Percentiles rank a stretch among this genome's conserved stretches.
Evolutionary conservation across 352 stramenopile genomes (phyloP).

Genomic region (Phytophthora sp.): DNA sequence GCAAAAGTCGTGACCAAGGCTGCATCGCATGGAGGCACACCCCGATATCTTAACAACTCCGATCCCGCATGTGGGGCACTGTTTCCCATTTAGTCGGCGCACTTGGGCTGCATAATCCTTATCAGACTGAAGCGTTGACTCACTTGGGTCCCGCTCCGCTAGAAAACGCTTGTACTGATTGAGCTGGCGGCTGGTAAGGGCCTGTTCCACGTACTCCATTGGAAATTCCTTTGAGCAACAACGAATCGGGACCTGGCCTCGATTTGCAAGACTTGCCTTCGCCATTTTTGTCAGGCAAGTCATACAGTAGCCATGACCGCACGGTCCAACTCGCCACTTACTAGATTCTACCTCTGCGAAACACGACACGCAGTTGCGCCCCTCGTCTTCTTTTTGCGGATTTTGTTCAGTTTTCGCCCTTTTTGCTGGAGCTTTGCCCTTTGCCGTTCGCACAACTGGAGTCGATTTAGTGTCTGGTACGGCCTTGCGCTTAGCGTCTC

Average conservation of each 20-base stretch:
- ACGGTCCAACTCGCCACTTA: slow-evolving; percentile 26
- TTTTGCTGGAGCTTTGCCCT: slow-evolving; percentile 15
- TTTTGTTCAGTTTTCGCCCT: not conserved
- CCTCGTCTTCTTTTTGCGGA: not conserved
- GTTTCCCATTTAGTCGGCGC: slow-evolving; percentile 37
- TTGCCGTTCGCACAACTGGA: slow-evolving; percentile 1
- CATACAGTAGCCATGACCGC: slow-evolving; percentile 49
- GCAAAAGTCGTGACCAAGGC: slow-evolving; percentile 47
- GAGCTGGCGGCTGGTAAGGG: slow-evolving; percentile 16
- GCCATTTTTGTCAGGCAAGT: slow-evolving; percentile 44
- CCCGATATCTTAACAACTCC: slow-evolving; percentile 56
- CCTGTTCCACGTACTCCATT: slow-evolving; percentile 34
- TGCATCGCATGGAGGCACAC: slow-evolving; percentile 53
- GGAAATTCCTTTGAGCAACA: slow-evolving; percentile 51
- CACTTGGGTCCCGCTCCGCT: slow-evolving; percentile 38
- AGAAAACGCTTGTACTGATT: slow-evolving; percentile 44
- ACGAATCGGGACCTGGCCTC: slow-evolving; percentile 39
- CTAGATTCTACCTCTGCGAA: slow-evolving; percentile 5
- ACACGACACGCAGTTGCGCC: slow-evolving; percentile 37
- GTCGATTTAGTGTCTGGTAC: not conserved
- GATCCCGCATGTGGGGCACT: slow-evolving; percentile 66
- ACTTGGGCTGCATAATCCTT: slow-evolving; percentile 52
- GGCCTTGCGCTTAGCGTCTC: slow-evolving; percentile 33
- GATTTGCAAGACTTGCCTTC: slow-evolving; percentile 35
- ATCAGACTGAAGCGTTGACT: slow-evolving; percentile 52